These are phyloP conservation scores for Malus sieversii DNA, from an alignment of 306 rosid genomes.

Conservation along the genomic window DNA sequence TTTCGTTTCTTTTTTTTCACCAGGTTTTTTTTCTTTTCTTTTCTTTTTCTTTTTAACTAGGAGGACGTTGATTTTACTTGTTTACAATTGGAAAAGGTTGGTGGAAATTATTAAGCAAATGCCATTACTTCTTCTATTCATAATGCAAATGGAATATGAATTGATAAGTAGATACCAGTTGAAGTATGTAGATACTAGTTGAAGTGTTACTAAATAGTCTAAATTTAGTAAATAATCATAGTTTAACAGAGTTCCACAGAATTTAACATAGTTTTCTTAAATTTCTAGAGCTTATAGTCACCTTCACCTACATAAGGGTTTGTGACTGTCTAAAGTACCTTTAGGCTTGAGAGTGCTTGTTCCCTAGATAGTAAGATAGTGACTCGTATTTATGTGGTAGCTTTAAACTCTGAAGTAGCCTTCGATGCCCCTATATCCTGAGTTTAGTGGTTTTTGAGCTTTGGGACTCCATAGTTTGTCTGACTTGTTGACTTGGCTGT, in stretches of 20 bases:
- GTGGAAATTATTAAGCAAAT: neutral
- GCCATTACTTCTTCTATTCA: neutral
- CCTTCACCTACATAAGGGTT: neutral
- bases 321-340: neutral
- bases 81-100: neutral
- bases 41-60: neutral
- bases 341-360: neutral
- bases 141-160: neutral
- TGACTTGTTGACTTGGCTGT: neutral
- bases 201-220: neutral
- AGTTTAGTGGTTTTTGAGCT: neutral
- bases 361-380: neutral
- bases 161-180: neutral
- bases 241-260: neutral
- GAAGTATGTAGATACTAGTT: neutral
- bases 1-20: constrained; percentile 10
- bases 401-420: neutral
- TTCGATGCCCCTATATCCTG: neutral
- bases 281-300: neutral
- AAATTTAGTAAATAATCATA: neutral
- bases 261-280: neutral
- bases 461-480: neutral
- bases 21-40: constrained; percentile 40
- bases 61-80: neutral
- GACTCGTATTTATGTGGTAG: neutral